A percentile compares a stretch with the other conserved stretches of the same genome.
These are phyloP conservation scores for Euphrasia confusa DNA, from an alignment of 257 asterid species.

Conservation along the genomic window DNA sequence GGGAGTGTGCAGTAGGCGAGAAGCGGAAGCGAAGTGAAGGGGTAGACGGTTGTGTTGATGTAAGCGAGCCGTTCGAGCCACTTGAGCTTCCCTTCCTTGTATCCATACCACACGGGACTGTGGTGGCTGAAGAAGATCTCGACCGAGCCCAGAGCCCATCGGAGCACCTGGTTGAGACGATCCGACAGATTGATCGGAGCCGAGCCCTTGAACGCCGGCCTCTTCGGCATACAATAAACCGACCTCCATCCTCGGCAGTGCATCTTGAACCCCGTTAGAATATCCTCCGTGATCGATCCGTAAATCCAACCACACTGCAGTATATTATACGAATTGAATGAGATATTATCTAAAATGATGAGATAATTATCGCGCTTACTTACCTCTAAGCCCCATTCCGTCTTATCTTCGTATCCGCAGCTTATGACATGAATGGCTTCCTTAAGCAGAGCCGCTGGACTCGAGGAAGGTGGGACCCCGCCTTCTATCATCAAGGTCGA, in stretches of 20 bases:
- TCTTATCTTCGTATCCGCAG: conserved; percentile 93
- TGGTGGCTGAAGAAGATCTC: conserved; percentile 86
- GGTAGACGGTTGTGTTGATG: conserved; percentile 82
- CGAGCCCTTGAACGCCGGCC: conserved; percentile 91
- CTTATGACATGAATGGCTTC: conserved; percentile 98
- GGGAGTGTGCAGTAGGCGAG: conserved; percentile 86
- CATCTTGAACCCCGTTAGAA: conserved; percentile 91
- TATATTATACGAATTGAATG: not conserved
- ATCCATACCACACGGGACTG: conserved; percentile 94
- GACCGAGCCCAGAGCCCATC: conserved; percentile 94
- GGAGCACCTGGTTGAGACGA: conserved; percentile 89
- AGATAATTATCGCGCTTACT: conserved; percentile 13
- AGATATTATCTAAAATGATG: not conserved
- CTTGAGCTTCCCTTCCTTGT: conserved; percentile 54
- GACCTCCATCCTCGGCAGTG: conserved; percentile 94
- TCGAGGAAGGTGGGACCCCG: conserved; percentile 84
- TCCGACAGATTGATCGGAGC: conserved; percentile 96
- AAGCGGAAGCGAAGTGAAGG: conserved; percentile 77
- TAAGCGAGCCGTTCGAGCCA: conserved; percentile 73
- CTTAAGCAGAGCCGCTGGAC: conserved; percentile 71
- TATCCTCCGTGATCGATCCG: conserved; percentile 94
- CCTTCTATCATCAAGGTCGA: conserved; percentile 92
- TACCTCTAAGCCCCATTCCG: conserved; percentile 99
- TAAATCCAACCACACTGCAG: conserved; percentile 90
- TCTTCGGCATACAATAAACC: conserved; percentile 79